Base-by-base conservation (phyloP, 1,139 yeast species). In the Suzukiozyma palmioleophila region DNA sequence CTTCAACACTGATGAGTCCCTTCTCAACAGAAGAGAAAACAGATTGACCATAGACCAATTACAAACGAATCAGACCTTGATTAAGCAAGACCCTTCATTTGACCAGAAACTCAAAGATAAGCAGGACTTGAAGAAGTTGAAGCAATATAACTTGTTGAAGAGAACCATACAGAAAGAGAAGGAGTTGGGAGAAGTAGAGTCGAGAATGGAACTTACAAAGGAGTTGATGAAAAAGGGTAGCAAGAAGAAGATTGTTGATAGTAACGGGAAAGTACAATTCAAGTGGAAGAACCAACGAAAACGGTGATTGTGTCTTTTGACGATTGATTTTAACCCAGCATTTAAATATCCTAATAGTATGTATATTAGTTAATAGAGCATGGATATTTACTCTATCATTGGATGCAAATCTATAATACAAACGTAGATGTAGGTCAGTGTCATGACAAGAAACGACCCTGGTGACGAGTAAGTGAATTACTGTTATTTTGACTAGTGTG, bases 221-320 rank as follows among this genome's bases (percentile, higher is more conserved):
- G 95, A 90, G 56, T 74, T 89, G 44, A 87, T 90, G 96, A 87
- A 87, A 59, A 84, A 82, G 49, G 97, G 97, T 0, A 79, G 79
- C 43, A 87, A 85, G 64, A 85, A 84, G 73, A 90, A 89, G 67
- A 58, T 83, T 3, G 69, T 75, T 5, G 82, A 73, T 41, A 63
- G 71, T 11, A 73, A 77, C 33, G 97, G 97, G 2, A 75, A 75
- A 43, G 75, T 75, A 1, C 69, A 73, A n/a, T 90, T 77, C 66
- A 86, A 86, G 65, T 90, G 96, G 95, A 85, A 83, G 58, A 83
- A 77, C 51, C 85, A 82, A 57, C 78, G 97, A 53, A 89, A 88
- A 66, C 76, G 84, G 51, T 85, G 60, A 56, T 3, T 3, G n/a
- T 4, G 10, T 10, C 26, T 24, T 24, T 8, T 24, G 26, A n/a